Conservation (phyloP, 768 basidiomycete species). For the Trametes cingulata region DNA sequence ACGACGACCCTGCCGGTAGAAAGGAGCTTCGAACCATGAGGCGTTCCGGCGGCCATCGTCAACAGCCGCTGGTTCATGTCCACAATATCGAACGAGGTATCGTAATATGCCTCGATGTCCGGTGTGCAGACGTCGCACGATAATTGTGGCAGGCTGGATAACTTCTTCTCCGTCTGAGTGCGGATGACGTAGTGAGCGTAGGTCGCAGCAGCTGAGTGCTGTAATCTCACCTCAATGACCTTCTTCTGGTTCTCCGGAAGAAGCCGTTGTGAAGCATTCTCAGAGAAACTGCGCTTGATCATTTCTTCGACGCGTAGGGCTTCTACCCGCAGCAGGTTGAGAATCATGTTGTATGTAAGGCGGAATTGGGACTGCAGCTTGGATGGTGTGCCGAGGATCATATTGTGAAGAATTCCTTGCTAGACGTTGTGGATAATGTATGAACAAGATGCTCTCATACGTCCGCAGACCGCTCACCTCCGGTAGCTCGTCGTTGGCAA, state of each 20-base stretch:
- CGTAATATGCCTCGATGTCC: slow-evolving; percentile 79
- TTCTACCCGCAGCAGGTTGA: slow-evolving; percentile 94
- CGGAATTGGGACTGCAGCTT: slow-evolving; percentile 96
- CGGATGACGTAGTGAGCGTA: slow-evolving; percentile 1
- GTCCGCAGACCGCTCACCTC: slow-evolving; percentile 54
- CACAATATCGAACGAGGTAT: slow-evolving; percentile 62
- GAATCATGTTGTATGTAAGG: slow-evolving; percentile 98
- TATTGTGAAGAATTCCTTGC: slow-evolving; percentile 74
- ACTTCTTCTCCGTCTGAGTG: slow-evolving; percentile 66
- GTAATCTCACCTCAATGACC: slow-evolving; percentile 67
- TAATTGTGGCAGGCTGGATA: slow-evolving; percentile 64
- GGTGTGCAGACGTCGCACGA: slow-evolving; percentile 65
- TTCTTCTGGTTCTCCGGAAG: slow-evolving; percentile 92
- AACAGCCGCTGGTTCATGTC: slow-evolving; percentile 64
- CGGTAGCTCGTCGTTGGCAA: slow-evolving; percentile 80
- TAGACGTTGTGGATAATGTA: slow-evolving; percentile 33
- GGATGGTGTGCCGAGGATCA: slow-evolving; percentile 94
- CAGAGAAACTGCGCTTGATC: slow-evolving; percentile 99
- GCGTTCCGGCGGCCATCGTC: slow-evolving; percentile 55
- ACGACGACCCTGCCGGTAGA: slow-evolving; percentile 78
- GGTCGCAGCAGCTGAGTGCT: slow-evolving; percentile 1
- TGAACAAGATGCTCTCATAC: no score
- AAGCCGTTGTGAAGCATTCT: slow-evolving; percentile 91
- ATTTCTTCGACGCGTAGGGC: slow-evolving; percentile 97
- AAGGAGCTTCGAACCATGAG: slow-evolving; percentile 69